A percentile compares a stretch with the other conserved stretches of the same genome.
Conservation (phyloP, 768 basidiomycete genomes). For the Strobilomyces confusus region DNA sequence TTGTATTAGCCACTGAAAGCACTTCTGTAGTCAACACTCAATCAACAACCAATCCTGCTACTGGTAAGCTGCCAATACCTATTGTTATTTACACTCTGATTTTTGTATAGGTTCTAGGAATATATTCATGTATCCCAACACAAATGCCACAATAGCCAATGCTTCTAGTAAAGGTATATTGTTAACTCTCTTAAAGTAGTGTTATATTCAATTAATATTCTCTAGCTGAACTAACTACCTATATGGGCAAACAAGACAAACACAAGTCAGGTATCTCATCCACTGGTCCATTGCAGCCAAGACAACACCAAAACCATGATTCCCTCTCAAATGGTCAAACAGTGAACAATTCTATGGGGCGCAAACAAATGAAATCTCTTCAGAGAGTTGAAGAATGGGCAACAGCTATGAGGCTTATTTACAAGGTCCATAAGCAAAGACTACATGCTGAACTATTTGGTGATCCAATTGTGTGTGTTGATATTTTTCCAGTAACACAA, state of each 20-base stretch:
- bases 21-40: too few species aligned
- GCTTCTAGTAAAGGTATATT: not conserved
- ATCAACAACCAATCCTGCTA: accelerated
- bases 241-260: not conserved
- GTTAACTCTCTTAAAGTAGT: not conserved
- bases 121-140: not conserved
- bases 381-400: constrained; percentile 15
- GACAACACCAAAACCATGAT: not conserved
- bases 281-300: not conserved
- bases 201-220: not conserved
- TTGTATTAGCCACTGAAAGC: not conserved
- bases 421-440: not conserved
- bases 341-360: not conserved
- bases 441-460: constrained; percentile 13
- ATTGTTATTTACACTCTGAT: not conserved
- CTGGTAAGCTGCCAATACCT: not conserved
- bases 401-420: constrained; percentile 3
- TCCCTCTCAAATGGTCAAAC: not conserved
- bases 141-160: not conserved
- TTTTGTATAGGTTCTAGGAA: not conserved
- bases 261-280: not conserved
- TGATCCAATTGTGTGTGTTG: constrained; percentile 15
- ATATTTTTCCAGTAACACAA: not conserved
- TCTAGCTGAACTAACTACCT: not conserved
- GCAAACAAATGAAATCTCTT: not conserved